phyloP scores from a whole-genome alignment of 257 asterid genomes.

The Solanum tarapatanum region DNA sequence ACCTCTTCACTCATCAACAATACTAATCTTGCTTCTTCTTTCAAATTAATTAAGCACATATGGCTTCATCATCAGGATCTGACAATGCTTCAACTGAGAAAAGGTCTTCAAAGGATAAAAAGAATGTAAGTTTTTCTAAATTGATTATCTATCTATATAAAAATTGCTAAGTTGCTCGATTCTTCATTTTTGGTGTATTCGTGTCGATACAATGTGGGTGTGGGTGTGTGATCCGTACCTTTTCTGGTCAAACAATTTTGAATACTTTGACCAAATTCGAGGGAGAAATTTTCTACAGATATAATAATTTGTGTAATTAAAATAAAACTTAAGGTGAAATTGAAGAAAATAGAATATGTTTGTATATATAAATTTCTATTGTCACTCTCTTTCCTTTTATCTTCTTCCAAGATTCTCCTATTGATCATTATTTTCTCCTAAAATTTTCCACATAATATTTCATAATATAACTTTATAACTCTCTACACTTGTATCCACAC shows the following conservation, averaged over 20 bases:
- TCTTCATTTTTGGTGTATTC: rapidly evolving
- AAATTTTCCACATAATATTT: background rate
- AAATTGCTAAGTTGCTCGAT: background rate
- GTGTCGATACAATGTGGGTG: too few relatives aligned
- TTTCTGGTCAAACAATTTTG: background rate
- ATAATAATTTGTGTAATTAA: background rate
- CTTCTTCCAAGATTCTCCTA: background rate
- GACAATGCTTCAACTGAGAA: background rate
- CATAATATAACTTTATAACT: too few relatives aligned
- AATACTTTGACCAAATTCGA: background rate
- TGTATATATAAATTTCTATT: background rate
- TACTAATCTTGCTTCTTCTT: background rate
- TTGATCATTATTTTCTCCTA: background rate
- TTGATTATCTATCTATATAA: background rate
- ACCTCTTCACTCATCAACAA: background rate
- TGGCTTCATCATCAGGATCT: background rate
- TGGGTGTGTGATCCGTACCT: too few relatives aligned
- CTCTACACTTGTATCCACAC: background rate
- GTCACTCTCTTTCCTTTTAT: background rate
- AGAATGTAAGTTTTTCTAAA: background rate
- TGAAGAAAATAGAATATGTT: too few relatives aligned
- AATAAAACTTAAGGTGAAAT: too few relatives aligned
- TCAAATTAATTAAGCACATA: too few relatives aligned
- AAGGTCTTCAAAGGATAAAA: background rate
- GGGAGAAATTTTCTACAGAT: background rate